phyloP scores from a whole-genome alignment of 257 asterid species.

The Nicotiana knightiana region DNA sequence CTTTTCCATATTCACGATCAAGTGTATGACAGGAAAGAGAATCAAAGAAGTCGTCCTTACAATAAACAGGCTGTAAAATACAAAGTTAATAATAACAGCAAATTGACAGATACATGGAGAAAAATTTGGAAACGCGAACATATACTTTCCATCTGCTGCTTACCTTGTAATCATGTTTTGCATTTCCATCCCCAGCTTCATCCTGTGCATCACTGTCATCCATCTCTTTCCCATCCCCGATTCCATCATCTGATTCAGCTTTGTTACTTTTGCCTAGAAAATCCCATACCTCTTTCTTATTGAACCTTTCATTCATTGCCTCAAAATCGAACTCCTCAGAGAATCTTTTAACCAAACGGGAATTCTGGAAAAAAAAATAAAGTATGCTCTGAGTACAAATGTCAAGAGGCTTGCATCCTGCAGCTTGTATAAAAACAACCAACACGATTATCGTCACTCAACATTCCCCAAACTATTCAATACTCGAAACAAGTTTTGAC shows the following conservation, averaged over 20 bases:
- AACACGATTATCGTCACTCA: neutral
- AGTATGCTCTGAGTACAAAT: neutral
- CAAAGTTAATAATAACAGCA: neutral
- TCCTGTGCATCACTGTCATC: neutral
- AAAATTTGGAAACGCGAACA: neutral
- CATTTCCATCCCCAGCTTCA: constrained; percentile 3
- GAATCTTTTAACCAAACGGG: constrained; percentile 10
- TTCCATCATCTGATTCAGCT: constrained; percentile 17
- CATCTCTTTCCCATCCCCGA: neutral
- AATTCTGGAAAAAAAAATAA: neutral
- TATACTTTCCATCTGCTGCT: neutral
- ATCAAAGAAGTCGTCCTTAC: constrained; percentile 34
- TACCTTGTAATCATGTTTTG: constrained; percentile 14
- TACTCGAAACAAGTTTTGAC: neutral
- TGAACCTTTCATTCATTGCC: constrained; percentile 32
- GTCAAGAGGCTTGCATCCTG: neutral
- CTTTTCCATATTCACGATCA: constrained; percentile 13
- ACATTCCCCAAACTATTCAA: neutral
- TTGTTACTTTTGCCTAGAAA: constrained; percentile 17
- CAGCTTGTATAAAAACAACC: neutral
- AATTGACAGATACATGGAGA: neutral
- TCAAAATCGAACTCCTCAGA: constrained; percentile 31
- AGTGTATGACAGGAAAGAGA: constrained; percentile 17
- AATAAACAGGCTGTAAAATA: constrained; percentile 18
- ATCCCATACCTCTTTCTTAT: constrained; percentile 32